Percentiles rank a stretch among this genome's conserved stretches.
Evolutionary conservation across 257 asterid species (phyloP).

Genomic region (Solanum paucissectum): DNA sequence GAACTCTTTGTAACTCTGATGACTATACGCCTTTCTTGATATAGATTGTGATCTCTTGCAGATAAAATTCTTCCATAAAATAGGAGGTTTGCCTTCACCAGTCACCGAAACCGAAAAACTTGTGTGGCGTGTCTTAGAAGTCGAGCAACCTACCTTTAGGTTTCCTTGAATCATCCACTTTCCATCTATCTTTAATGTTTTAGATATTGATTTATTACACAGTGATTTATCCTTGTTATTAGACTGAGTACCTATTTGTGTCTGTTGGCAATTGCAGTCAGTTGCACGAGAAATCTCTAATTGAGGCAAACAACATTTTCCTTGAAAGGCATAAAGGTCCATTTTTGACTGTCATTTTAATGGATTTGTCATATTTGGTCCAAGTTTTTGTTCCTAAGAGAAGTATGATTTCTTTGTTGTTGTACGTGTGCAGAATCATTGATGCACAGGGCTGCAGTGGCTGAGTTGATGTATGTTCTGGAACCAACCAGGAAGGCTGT

Average conservation of each 20-base stretch:
- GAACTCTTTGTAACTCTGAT: background rate
- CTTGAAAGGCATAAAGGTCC: conserved; percentile 72
- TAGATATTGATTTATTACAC: background rate
- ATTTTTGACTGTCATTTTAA: background rate
- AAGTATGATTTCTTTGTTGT: background rate
- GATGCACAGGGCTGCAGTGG: conserved; percentile 83
- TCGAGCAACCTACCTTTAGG: conserved; percentile 71
- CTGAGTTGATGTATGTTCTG: conserved; percentile 71
- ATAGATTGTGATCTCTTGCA: conserved; percentile 18
- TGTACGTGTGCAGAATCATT: conserved; percentile 51
- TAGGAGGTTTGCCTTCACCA: conserved; percentile 61
- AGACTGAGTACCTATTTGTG: background rate
- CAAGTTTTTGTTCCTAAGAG: background rate
- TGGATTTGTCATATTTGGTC: background rate
- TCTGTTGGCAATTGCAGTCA: conserved; percentile 37
- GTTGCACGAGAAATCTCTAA: conserved; percentile 68
- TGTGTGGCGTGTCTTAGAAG: conserved; percentile 74
- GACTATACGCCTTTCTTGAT: background rate
- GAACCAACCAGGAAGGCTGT: conserved; percentile 75
- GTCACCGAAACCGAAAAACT: conserved; percentile 64
- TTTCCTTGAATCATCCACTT: conserved; percentile 12
- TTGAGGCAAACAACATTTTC: conserved; percentile 65
- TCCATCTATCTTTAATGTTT: background rate
- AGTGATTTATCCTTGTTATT: conserved; percentile 1
- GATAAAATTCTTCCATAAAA: conserved; percentile 76